Percentiles rank a stretch among this genome's conserved stretches.
Evolutionary conservation across 345 rosid genomes (phyloP).

Genomic region (Bruguiera sexangula): DNA sequence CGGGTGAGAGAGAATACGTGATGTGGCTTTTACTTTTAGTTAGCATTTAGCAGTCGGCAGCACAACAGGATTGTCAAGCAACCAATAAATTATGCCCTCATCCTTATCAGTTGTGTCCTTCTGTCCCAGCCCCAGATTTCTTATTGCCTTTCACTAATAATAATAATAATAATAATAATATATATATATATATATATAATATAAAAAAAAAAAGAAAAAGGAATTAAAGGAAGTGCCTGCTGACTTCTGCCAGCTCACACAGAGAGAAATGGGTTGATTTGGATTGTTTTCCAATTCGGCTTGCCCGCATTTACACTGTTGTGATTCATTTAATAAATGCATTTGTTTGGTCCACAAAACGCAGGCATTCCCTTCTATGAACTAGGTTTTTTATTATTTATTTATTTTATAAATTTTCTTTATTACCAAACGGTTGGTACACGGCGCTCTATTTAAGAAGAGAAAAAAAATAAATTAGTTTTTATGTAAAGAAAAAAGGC

Average conservation of each 20-base stretch:
- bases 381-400: too few relatives aligned
- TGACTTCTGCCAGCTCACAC: constrained; percentile 22
- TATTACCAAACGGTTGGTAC: too few relatives aligned
- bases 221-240: neutral
- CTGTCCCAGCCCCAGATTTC: neutral
- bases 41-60: neutral
- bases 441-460: too few relatives aligned
- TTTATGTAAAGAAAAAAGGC: too few relatives aligned
- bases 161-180: neutral
- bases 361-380: too few relatives aligned
- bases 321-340: too few relatives aligned
- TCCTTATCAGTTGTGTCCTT: constrained; percentile 21
- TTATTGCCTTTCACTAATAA: neutral
- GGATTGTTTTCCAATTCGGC: neutral
- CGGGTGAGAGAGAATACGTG: neutral
- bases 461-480: too few relatives aligned
- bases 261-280: neutral
- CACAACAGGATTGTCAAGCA: neutral
- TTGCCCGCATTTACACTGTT: neutral
- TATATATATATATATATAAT: too few relatives aligned
- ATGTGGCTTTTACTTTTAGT: neutral
- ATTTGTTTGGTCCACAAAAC: neutral
- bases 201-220: neutral
- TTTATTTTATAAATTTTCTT: too few relatives aligned
- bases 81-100: constrained; percentile 4